Evolutionary conservation across 768 basidiomycete species (phyloP), one percentile per base, ranked within the genome.

Genomic region (Krasilnikovozyma curviuscula): DNA sequence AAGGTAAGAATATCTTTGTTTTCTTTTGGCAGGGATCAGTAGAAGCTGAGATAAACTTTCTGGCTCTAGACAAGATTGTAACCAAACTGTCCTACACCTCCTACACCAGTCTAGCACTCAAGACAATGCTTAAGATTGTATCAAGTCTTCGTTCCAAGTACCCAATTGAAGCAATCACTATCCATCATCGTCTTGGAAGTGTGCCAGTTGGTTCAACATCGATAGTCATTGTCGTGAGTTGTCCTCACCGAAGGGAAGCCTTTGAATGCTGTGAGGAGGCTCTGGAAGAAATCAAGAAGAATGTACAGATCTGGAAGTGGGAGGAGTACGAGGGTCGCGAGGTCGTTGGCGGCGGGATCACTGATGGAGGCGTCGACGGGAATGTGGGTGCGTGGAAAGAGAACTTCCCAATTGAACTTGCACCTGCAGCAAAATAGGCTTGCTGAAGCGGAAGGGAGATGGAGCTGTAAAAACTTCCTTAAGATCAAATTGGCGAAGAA

Each of bases 271-370:
- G 81, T 61, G 83, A 86, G 63, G 73, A 68, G 56, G 75, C 88
- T 50, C 69, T 91, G n/a, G 86, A 91, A 62, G 72, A 77, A 49
- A 78, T 89, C 48, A 91, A 91, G 68, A 66, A 65, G 52, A 78
- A 74, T 58, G 83, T 72, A 34, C 84, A 83, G 63, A 80, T 89
- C 54, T 91, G 86, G 86, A 89, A 91, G 68, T 67, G 81, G 57
- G 86, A 89, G 60, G 82, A 73, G 58, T 89, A 88, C 57, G 78
- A 78, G 12, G 40, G 29, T 16, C 45, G 46, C 5, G 27, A 37
- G 21, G 33, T 34, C 14, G 14, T 51, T 16, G 50, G 46, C 8
- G 44, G 40, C 31, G 45, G 27, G 10, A 29, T n/a, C 21, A n/a
- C 23, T 18, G 44, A 41, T 0, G 32, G 33, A 24, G 25, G 30